Base-by-base conservation (phyloP, 202 grass and related monocot species). In the Brachypodium distachyon region DNA sequence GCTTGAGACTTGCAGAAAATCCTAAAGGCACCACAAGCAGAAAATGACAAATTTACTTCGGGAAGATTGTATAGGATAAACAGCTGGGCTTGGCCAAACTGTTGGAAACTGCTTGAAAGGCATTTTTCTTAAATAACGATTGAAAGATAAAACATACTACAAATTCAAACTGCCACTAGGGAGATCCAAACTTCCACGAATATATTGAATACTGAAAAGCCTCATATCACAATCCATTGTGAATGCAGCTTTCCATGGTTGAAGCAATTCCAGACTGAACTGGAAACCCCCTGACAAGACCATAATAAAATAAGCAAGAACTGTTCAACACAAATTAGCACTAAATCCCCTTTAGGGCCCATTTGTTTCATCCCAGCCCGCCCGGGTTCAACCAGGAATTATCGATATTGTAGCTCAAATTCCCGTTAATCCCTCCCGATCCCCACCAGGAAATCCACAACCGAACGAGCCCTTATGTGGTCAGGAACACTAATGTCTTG, bases 41-140 rank as follows among this genome's bases (percentile, higher is more conserved):
- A 54, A 79, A 85, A 84, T 39, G 74, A 48, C 6, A 87, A 61
- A 29, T 71, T 82, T 63, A 88, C 6, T 88, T 32, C 63, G 72
- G 63, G 33, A 79, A 76, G 46, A 82, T 38, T 46, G 73, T 82
- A 91, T 85, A 34, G 41, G 22, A 66, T 60, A 52, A 62, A 70
- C 46, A 78, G 46, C 61, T 83, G 22, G 14, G 27, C 5, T 4
- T 11, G 25, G 36, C 26, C 49, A 68, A 55, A 63, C 8, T 61
- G 9, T 41, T 63, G n/a, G n/a, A 84, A 84, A 71, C 12, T 55
- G 36, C 16, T 67, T 18, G 6, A 28, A 29, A 77, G 41, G 31
- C 5, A 51, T 67, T 40, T 31, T 27, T 0, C 34, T 42, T 78
- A 6, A 22, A 67, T 34, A 77, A 17, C 46, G 23, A 66, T 78